Conservation (phyloP, 257 asterid genomes). For the Solanum medicagineum region DNA sequence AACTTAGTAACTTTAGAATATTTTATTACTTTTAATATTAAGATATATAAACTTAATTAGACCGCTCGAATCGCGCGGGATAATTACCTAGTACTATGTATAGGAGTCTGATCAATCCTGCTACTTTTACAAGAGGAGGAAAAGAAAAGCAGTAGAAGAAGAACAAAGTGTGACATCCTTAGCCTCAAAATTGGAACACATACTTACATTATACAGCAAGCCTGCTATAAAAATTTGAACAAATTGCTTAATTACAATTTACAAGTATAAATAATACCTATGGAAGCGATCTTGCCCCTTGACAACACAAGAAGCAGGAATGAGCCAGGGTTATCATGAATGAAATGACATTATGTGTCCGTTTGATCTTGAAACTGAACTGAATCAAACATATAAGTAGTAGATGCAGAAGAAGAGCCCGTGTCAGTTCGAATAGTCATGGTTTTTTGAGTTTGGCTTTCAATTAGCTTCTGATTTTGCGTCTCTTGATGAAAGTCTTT, state of each 20-base stretch:
- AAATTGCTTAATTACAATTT: background rate
- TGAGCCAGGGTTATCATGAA: background rate
- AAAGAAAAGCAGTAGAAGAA: background rate
- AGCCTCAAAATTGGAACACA: background rate
- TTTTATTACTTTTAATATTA: too few relatives aligned
- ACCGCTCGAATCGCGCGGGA: too few relatives aligned
- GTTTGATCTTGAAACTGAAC: background rate
- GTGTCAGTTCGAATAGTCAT: background rate
- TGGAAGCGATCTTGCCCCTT: background rate
- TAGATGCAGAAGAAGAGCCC: constrained; percentile 4
- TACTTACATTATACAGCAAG: background rate
- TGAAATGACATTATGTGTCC: background rate
- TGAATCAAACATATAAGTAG: constrained; percentile 12
- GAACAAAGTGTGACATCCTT: background rate
- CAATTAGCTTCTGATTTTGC: constrained; percentile 20
- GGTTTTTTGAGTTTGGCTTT: constrained; percentile 14
- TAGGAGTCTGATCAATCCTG: background rate
- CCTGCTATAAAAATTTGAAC: background rate
- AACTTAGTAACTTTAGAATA: too few relatives aligned
- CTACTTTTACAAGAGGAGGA: background rate
- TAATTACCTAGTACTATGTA: too few relatives aligned
- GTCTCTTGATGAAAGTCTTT: constrained; percentile 46
- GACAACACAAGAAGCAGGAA: background rate
- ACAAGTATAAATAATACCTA: background rate
- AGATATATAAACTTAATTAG: too few relatives aligned